Base-by-base conservation (phyloP, 192 early-diverging fungal genomes). In the Chytriomyces sp. region DNA sequence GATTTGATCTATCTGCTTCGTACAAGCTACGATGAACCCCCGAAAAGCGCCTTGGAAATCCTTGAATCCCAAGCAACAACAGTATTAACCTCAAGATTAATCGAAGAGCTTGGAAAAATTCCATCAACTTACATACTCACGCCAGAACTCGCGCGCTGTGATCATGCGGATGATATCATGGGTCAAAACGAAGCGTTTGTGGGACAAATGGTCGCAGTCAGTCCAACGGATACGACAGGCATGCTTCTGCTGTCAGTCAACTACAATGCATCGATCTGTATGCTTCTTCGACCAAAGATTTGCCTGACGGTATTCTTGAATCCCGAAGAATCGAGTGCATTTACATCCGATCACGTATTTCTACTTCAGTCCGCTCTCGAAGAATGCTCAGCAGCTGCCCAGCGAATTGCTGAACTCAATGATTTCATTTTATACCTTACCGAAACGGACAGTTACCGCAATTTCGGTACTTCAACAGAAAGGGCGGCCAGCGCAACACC, bases 1-100 rank as follows among this genome's bases (percentile, higher is more conserved):
- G 53, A 57, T 57, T 57, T 57, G 53, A 57, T 57, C 20, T 57
- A 57, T 57, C 53, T n/a, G 53, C 13, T 57, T n/a, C 53, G 53
- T n/a, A 57, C 20, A 13, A 20, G 13, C 16, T 20, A n/a, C 16
- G 53, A 57, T 57, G 53, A 57, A 20, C 53, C 53, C 3, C 53
- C 53, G 2, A 57, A 57, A n/a, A n/a, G 16, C 16, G 16, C 20
- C 20, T 13, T n/a, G 13, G 53, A 57, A 13, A 13, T 57, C 53
- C 53, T 57, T 57, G 53, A 13, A 13, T 13, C 16, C 53, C 53
- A 13, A 20, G 16, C 16, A n/a, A 57, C 20, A 13, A 57, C 53
- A 57, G 20, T n/a, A 5, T 20, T 57, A 13, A 57, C 13, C 20
- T n/a, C 53, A 13, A 57, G 16, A 57, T 57, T 57, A 57, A 57